Base-by-base conservation (phyloP, 345 rosid genomes). In the Mallotus nudiflorus region DNA sequence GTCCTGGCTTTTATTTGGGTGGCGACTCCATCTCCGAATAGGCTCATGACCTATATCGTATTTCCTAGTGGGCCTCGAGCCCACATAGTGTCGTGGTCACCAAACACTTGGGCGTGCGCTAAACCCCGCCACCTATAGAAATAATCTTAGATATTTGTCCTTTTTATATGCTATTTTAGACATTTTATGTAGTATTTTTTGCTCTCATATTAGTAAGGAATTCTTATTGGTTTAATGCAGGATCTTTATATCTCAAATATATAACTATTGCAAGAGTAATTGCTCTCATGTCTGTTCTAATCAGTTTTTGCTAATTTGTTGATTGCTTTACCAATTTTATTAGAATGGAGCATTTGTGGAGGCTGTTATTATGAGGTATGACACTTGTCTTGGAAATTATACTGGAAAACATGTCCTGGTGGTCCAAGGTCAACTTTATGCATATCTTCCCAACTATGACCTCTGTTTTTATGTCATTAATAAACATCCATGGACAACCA, bases 331-430 rank as follows among this genome's bases (percentile, higher is more conserved):
- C 49, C 40, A 15, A 64, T 59, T 6, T 64, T 35, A n/a, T 51
- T 74, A 94, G 99, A 90, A 79, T 76, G 91, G 91, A 69, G 90
- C 90, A 70, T 88, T 82, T 68, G 92, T 95, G 83, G 96, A 95
- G 79, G 93, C 98, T 67, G 99, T 95, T 77, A 84, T 95, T 50
- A 95, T 95, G 98, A 77, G 88, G 78, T 95, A 95, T 15, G 96
- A 95, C 71, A 86, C 86, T 24, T 88, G 97, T 9, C 80, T 95
- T 61, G 99, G 99, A 60, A 88, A 82, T 73, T 90, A 88, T 70
- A 80, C 84, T 62, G 99, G 97, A 65, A 87, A 92, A 66, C 91
- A 92, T 44, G 98, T 27, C 88, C 91, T 13, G 98, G 96, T 20
- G 96, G 97, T 63, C 81, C 75, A 7, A 81, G 99, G 80, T 86